Conservation (phyloP, 192 early-diverging fungal species). For the Funneliformis geosporum region DNA sequence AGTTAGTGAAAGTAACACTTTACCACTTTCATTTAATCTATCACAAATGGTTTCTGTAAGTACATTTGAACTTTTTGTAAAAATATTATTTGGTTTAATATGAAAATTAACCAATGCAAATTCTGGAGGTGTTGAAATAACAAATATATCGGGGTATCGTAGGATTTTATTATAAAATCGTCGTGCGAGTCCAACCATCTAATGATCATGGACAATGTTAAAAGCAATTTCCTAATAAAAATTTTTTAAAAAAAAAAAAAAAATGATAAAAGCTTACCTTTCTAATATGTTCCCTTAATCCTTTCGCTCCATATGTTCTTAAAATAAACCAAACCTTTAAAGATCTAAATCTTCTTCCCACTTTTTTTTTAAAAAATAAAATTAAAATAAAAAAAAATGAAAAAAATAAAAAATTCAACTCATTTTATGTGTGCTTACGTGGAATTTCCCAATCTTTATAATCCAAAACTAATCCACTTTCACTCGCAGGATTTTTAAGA, state of each 20-base stretch:
- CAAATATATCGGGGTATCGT: constrained; percentile 45
- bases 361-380: not conserved
- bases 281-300: constrained; percentile 6
- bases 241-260: not conserved
- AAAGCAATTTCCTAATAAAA: too few species aligned
- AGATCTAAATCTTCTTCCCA: constrained; percentile 13
- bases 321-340: constrained; percentile 17
- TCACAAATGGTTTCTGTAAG: not conserved
- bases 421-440: not conserved
- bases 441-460: constrained; percentile 13
- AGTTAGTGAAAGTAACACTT: constrained; percentile 4
- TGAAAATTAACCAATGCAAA: constrained; percentile 54
- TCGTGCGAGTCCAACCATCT: constrained; percentile 31
- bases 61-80: not conserved
- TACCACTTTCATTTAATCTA: not conserved
- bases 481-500: constrained; percentile 6
- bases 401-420: not conserved
- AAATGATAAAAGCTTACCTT: not conserved
- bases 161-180: constrained; percentile 43
- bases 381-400: not conserved
- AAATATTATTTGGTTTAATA: constrained; percentile 34
- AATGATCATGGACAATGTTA: constrained; percentile 15
- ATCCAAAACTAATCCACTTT: constrained; percentile 10
- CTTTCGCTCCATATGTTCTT: constrained; percentile 20
- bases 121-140: constrained; percentile 42